phyloP scores from a whole-genome alignment of 257 asterid genomes.

The Przewalskia tangutica region DNA sequence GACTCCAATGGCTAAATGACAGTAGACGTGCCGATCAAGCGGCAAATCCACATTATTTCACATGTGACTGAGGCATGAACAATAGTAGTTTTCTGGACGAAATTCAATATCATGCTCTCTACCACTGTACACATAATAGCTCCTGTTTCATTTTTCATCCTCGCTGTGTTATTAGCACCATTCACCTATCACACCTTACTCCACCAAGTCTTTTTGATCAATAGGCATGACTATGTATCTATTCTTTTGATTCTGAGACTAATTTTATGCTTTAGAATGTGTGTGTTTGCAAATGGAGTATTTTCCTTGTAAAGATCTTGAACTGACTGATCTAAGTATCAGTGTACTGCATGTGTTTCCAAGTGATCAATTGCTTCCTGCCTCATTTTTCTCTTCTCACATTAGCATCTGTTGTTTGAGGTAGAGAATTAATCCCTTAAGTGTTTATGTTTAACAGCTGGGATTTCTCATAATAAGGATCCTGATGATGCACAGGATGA shows the following conservation, averaged over 20 bases:
- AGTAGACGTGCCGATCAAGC: neutral
- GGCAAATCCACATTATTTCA: neutral
- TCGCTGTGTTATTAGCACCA: neutral
- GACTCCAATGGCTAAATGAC: neutral
- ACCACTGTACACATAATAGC: neutral
- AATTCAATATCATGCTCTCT: neutral
- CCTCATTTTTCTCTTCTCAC: neutral
- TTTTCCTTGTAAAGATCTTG: neutral
- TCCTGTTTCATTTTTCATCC: neutral
- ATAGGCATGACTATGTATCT: neutral
- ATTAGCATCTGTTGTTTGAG: conserved; percentile 12
- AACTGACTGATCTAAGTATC: neutral
- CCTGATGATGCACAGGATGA: conserved; percentile 53
- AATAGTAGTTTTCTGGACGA: neutral
- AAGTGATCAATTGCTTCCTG: neutral
- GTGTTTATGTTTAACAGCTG: conserved; percentile 24
- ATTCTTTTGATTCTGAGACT: neutral
- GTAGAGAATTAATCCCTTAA: neutral
- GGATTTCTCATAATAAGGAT: conserved; percentile 20
- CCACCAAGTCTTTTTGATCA: neutral
- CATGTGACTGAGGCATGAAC: neutral
- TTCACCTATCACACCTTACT: neutral
- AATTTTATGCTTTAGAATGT: neutral
- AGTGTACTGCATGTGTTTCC: neutral
- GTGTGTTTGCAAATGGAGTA: neutral